Evolutionary conservation across 371 early-diverging fungal genomes (phyloP), one percentile per base, ranked within the genome.

Genomic region (Capillidium heterosporum): DNA sequence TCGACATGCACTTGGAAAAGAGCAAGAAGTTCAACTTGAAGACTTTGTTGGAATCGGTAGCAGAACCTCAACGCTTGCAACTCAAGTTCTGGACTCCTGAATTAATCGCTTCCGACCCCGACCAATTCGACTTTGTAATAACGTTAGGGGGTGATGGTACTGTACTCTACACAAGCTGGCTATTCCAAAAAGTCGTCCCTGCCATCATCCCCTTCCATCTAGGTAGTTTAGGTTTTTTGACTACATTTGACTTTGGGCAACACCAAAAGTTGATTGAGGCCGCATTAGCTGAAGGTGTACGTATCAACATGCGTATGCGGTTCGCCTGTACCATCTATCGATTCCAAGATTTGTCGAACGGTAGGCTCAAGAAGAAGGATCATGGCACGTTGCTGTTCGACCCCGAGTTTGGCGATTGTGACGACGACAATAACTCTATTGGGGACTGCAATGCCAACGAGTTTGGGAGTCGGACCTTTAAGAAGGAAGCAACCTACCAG

Each of bases 171-270:
- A 80, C 91, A 17, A 77, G 85, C 15, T 88, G 86, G 81, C 66
- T 94, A 32, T 95, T 94, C 67, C 91, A 95, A 65, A 68, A 64
- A 10, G 69, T 77, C 2, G 87, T 90, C 3, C 94, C 95, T 27
- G 89, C 92, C 0, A 72, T 92, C 24, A 74, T 94, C 17, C 86
- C 95, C 0, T 90, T 95, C 64, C 82, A 88, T 59, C 63, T 88
- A 26, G 90, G 89, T 1, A 84, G 90, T 35, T 67, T 95, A 43
- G 93, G 94, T 3, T 95, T 95, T 56, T 65, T 95, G 44, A 90
- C 94, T 0, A 83, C 85, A 0, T 95, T 91, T 66, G 77, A 84
- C 56, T 84, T 85, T 58, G 70, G 65, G 0, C 67, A 76, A 43
- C 79, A 78, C 52, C 67, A 77, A 19, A 50, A 70, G 7, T 70